Base-by-base conservation (phyloP, 1,284 basidiomycete species). In the Pholiota adiposa region DNA sequence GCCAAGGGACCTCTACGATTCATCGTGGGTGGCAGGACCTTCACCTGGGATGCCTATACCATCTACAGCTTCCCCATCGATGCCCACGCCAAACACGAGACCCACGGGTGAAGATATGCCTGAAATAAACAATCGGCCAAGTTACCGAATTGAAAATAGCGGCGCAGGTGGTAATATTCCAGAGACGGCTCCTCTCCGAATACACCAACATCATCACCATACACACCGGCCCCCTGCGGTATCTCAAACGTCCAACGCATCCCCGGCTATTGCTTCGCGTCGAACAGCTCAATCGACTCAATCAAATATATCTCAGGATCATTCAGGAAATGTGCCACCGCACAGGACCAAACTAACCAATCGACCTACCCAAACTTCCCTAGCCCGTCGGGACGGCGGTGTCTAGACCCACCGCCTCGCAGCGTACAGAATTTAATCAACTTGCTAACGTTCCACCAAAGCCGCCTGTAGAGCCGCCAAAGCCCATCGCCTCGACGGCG, bases 101-200 rank as follows among this genome's bases (percentile, higher is more conserved):
- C 27, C 25, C 34, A 34, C 19, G n/a, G 18, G n/a, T 16, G 40
- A 27, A 29, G 18, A 4, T 4, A 46, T 41, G 29, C 40, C 40
- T 19, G 27, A 46, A 27, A 14, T 14, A 11, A 16, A 54, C 19
- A 34, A 31, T 31, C 53, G 41, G 29, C 25, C 53, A 25, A 46
- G 53, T 18, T 43, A 54, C 34, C 18, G 53, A 4, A 27, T 31
- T 2, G 53, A 54, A 46, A n/a, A 50, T 21, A 21, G 18, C 48
- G 23, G 25, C 34, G 19, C 44, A 40, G 40, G 50, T n/a, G 14
- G 21, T 11, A 29, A 25, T 34, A 33, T 63, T 38, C 46, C 63
- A 16, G 7, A 52, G 8, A 65, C 59, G 6, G 61, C 63, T 2
- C 63, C 63, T 44, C 34, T 65, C 36, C 54, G 59, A 40, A 52